Evolutionary conservation across 2,329 filamentous ascomycete species (phyloP).

Genomic region (Paraphaeosphaeria minitans): DNA sequence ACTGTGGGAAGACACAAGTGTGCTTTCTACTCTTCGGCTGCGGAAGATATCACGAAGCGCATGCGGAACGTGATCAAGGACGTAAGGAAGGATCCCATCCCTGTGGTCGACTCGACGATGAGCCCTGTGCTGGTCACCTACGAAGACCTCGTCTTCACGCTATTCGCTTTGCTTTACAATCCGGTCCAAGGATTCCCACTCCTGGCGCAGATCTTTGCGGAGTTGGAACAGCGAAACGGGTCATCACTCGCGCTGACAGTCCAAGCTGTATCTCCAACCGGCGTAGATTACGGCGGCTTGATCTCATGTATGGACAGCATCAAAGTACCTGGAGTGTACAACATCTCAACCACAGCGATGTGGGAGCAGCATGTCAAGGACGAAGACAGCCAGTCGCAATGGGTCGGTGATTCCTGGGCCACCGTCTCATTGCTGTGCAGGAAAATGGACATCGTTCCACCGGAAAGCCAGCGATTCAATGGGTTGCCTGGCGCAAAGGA

Average conservation of each 20-base stretch:
- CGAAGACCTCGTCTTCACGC: conserved; percentile 13
- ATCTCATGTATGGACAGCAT: conserved; percentile 3
- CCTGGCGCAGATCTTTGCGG: conserved; percentile 12
- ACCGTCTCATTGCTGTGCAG: background rate
- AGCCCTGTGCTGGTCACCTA: conserved; percentile 16
- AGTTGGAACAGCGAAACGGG: conserved; percentile 16
- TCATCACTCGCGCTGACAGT: background rate
- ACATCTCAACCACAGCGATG: background rate
- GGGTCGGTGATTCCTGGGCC: background rate
- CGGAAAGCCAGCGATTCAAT: conserved; percentile 14
- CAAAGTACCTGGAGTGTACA: background rate
- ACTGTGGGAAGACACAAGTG: conserved; percentile 47
- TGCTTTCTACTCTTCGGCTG: background rate
- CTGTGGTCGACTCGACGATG: background rate
- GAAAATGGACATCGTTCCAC: background rate
- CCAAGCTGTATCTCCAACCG: background rate
- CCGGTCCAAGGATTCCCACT: background rate
- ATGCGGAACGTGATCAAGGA: background rate
- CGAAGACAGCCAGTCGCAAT: background rate
- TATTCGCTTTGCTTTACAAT: conserved; percentile 12
- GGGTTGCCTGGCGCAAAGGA: background rate
- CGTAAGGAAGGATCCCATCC: conserved; percentile 16
- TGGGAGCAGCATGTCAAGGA: conserved; percentile 3
- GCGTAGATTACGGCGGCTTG: background rate
- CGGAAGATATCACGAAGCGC: background rate